A percentile compares a stretch with the other conserved stretches of the same genome.
Conservation (phyloP, 495 filamentous ascomycete genomes). For the Lophiotrema nucula region DNA sequence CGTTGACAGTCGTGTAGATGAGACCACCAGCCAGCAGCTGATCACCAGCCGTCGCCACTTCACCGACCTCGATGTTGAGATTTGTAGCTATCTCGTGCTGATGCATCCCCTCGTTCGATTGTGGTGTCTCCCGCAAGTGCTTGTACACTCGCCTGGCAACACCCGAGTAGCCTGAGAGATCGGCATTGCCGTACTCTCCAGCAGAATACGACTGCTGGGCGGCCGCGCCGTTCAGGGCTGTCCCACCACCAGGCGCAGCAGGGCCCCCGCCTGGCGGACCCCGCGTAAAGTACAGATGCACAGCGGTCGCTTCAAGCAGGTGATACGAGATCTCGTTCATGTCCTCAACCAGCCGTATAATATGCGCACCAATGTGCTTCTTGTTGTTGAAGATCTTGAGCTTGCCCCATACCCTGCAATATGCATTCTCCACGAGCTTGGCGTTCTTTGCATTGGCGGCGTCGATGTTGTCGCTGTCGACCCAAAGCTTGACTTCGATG, state of each 20-base stretch:
- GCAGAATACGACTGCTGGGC: constrained; percentile 42
- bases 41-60: constrained; percentile 72
- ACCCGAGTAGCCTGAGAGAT: constrained; percentile 49
- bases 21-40: constrained; percentile 70
- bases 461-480: constrained; percentile 55
- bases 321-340: constrained; percentile 91
- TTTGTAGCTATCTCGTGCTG: constrained; percentile 67
- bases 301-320: constrained; percentile 79
- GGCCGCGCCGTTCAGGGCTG: constrained; percentile 24
- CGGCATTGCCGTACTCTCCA: constrained; percentile 12
- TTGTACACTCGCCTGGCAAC: constrained; percentile 67
- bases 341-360: constrained; percentile 73
- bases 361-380: constrained; percentile 74
- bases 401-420: constrained; percentile 78
- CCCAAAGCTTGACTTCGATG: constrained; percentile 91
- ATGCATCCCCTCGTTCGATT: constrained; percentile 78
- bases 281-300: constrained; percentile 83
- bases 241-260: constrained; percentile 30
- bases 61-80: constrained; percentile 59
- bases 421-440: constrained; percentile 63
- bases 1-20: constrained; percentile 90
- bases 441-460: constrained; percentile 42
- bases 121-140: constrained; percentile 58
- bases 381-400: constrained; percentile 77
- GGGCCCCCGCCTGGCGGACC: constrained; percentile 55